Conservation (phyloP, 1,284 basidiomycete species). For the Puccinia triticina region DNA sequence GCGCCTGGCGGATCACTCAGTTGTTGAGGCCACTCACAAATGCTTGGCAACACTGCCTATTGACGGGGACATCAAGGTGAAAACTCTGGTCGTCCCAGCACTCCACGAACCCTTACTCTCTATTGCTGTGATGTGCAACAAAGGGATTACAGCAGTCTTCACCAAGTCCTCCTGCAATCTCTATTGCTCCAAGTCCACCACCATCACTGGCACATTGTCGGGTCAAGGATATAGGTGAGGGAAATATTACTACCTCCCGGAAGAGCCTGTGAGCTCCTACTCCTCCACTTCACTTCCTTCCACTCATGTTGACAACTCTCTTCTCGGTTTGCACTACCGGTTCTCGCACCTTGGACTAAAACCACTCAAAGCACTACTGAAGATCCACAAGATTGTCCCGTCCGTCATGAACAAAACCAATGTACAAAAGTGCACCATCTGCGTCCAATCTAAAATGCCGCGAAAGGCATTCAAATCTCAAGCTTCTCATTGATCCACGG, state of each 20-base stretch:
- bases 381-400: neutral
- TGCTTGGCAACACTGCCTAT: neutral
- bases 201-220: too few species aligned
- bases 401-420: neutral
- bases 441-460: constrained; percentile 5
- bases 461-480: neutral
- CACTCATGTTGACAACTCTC: neutral
- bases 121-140: neutral
- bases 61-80: neutral
- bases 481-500: neutral
- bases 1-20: neutral
- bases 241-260: neutral
- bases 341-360: neutral
- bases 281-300: neutral
- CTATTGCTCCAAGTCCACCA: too few species aligned
- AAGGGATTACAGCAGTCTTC: neutral
- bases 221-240: too few species aligned
- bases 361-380: neutral
- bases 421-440: neutral
- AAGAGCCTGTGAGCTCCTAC: neutral
- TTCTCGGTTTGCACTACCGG: neutral
- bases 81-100: neutral
- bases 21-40: neutral
- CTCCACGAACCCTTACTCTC: constrained; percentile 16
- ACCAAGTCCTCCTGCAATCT: neutral